Percentiles rank a stretch among this genome's conserved stretches.
phyloP scores from a whole-genome alignment of 345 rosid species.

The Turnera subulata region DNA sequence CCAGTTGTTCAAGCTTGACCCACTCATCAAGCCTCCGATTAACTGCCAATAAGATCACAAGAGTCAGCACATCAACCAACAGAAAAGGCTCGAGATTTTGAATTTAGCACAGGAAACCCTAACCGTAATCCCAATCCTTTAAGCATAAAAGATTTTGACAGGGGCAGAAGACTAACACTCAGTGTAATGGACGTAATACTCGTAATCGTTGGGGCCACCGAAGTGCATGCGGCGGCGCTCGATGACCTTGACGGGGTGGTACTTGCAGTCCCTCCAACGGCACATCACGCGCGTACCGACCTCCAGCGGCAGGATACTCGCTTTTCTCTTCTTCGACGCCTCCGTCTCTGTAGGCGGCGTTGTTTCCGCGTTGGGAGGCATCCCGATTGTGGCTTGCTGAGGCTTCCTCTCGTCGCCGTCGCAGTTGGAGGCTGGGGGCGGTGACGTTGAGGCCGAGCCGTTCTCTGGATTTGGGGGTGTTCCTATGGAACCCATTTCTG shows the following conservation, averaged over 20 bases:
- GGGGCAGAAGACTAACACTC: constrained; percentile 56
- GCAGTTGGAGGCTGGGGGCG: constrained; percentile 14
- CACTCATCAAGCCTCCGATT: constrained; percentile 98
- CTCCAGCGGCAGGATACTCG: constrained; percentile 70
- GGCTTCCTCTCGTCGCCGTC: constrained; percentile 37
- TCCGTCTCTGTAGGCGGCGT: constrained; percentile 39
- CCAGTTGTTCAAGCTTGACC: constrained; percentile 91
- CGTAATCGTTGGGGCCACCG: constrained; percentile 65
- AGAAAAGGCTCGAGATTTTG: background rate
- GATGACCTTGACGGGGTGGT: constrained; percentile 92
- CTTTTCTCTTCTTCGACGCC: constrained; percentile 52
- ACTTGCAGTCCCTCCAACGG: constrained; percentile 95
- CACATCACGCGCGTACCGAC: constrained; percentile 97
- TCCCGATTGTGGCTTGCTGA: constrained; percentile 19
- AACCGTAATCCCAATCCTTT: constrained; percentile 25
- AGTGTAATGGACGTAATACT: constrained; percentile 95
- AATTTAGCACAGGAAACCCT: background rate
- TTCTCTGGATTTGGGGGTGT: constrained; percentile 41
- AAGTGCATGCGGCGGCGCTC: constrained; percentile 67
- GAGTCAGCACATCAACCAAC: background rate
- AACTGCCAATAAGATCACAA: constrained; percentile 37
- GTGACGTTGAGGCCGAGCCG: constrained; percentile 33
- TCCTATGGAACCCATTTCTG: constrained; percentile 68
- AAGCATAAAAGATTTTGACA: background rate
- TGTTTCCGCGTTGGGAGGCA: constrained; percentile 20